Base-by-base conservation (phyloP, 768 basidiomycete genomes). In the Tricholoma matsutake region DNA sequence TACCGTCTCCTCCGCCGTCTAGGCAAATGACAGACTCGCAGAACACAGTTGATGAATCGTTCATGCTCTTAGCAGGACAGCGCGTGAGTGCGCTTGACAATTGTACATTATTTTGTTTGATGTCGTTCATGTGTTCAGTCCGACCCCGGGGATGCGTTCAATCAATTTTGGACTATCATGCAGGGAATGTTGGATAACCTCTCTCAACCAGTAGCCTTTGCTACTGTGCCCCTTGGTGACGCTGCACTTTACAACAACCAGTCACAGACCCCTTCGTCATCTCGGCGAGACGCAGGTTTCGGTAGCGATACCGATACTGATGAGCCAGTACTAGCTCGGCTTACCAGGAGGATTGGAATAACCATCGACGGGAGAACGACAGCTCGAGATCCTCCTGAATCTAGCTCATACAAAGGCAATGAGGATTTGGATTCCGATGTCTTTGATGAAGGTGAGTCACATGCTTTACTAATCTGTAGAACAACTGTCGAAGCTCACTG, bases 81-180 rank as follows among this genome's bases (percentile, higher is more conserved):
- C 82, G 86, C 65, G 89, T 91, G 67, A 67, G 85, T 78, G 2
- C 20, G 43, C 43, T 14, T 47, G 57, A 45, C 54, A 61, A n/a
- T 18, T 28, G 11, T 45, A 1, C 18, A 41, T 9, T 66, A 66
- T 32, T 45, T 52, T 57, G 45, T 60, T 45, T 49, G 43, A 43
- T 58, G 58, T 57, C 41, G 53, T 41, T 35, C 29, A 57, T 54
- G 32, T 51, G 11, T 59, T 8, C 62, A 89, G 89, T 87, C 87
- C 61, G 92, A 94, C 68, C 87, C 91, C 2, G 86, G 88, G 4
- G 92, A 94, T 68, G 87, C 91, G 4, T 94, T 94, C 77, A 92
- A 92, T 68, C 84, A 91, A 66, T 94, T 94, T 68, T 94, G 92
- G 92, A 86, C 83, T 65, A 89, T 90, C 54, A 88, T 93, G 79